phyloP scores from a whole-genome alignment of 1,139 yeast species.

The Scheffersomyces titani region DNA sequence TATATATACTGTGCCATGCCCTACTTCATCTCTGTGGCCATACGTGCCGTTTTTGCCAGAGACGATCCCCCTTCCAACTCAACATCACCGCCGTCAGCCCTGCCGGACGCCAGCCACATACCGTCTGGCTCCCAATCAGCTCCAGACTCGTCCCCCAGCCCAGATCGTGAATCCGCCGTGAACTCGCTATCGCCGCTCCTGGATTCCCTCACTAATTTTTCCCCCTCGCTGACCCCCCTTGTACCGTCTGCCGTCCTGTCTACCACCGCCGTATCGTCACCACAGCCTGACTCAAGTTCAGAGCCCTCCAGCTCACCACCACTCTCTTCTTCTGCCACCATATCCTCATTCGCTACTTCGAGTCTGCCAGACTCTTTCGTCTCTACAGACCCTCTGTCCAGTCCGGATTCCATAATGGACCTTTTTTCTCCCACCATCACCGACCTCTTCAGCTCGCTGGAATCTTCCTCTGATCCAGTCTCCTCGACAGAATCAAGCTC shows the following conservation, averaged over 20 bases:
- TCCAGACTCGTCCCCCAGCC: neutral
- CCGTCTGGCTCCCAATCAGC: neutral
- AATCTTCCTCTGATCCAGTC: neutral
- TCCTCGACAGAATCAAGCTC: neutral
- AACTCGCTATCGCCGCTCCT: neutral
- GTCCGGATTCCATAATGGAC: neutral
- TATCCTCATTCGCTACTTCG: neutral
- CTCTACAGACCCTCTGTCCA: neutral
- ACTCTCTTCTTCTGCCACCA: neutral
- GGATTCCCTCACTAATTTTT: neutral
- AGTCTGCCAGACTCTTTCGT: neutral
- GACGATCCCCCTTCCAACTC: neutral
- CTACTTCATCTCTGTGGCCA: neutral
- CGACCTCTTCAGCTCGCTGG: neutral
- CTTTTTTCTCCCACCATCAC: neutral
- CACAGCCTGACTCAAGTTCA: slow-evolving; percentile 2
- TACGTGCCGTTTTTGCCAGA: neutral
- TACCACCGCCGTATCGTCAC: slow-evolving; percentile 1
- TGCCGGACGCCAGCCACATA: neutral
- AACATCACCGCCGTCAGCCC: neutral
- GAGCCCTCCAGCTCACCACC: neutral
- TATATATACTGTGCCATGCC: neutral
- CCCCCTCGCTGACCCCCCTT: neutral
- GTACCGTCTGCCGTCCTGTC: neutral
- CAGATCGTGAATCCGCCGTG: neutral